These are phyloP conservation scores for Pythium myriotylum DNA, from an alignment of 352 stramenopile species.

Conservation along the genomic window DNA sequence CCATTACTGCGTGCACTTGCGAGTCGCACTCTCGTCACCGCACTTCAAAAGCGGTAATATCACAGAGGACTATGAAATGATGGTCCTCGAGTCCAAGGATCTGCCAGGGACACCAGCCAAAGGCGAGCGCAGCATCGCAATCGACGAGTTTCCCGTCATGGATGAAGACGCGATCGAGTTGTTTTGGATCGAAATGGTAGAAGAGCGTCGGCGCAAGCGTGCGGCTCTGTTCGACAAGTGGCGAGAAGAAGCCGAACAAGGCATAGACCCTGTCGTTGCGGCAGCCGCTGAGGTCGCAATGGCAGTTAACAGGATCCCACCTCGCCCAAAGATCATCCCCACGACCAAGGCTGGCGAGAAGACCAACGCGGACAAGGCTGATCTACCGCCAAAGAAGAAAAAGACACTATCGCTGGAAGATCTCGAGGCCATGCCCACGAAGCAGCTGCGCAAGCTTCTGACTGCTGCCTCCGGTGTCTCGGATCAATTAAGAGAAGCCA, in stretches of 20 bases:
- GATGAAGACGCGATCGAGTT: conserved; percentile 72
- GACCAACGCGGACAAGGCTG: too few relatives aligned
- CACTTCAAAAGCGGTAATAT: conserved; percentile 63
- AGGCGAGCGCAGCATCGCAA: conserved; percentile 59
- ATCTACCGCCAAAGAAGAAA: conserved; percentile 32
- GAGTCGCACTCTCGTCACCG: conserved; percentile 62
- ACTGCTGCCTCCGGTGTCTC: conserved; percentile 29
- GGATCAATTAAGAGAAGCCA: conserved; percentile 37
- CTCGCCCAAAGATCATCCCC: conserved; percentile 7
- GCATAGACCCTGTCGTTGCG: conserved; percentile 17
- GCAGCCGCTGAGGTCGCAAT: conserved; percentile 14
- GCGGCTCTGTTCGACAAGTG: conserved; percentile 54
- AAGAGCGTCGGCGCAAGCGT: conserved; percentile 41
- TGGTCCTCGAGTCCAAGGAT: conserved; percentile 75
- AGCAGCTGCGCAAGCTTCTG: conserved; percentile 54
- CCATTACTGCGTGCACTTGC: conserved; percentile 79
- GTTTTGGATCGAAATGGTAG: conserved; percentile 80
- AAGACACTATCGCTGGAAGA: conserved; percentile 50
- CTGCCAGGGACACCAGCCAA: conserved; percentile 11
- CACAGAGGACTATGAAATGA: conserved; percentile 68
- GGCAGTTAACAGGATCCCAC: conserved; percentile 18
- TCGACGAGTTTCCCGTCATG: conserved; percentile 88
- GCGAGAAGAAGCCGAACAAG: conserved; percentile 22
- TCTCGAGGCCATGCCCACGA: conserved; percentile 48
- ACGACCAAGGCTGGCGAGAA: neutral